phyloP scores from a whole-genome alignment of 495 filamentous ascomycete genomes.

The Hypoxylon cercidicola region DNA sequence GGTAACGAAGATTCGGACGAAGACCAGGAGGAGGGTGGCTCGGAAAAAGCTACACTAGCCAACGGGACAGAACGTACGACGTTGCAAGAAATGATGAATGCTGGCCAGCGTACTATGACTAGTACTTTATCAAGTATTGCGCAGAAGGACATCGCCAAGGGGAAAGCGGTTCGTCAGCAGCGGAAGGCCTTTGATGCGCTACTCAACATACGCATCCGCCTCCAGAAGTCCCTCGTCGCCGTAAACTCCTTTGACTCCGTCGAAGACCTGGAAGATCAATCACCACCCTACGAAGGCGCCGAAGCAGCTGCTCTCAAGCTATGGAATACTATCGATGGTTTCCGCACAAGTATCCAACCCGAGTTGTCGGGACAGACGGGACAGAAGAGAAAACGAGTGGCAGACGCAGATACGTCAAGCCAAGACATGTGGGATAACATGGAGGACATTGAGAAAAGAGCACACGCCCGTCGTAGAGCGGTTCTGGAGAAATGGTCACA shows the following conservation, averaged over 20 bases:
- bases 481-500: constrained; percentile 75
- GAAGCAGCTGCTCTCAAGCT: constrained; percentile 89
- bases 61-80: constrained; percentile 40
- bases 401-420: constrained; percentile 62
- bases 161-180: constrained; percentile 83
- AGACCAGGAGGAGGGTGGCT: constrained; percentile 34
- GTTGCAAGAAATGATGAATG: constrained; percentile 45
- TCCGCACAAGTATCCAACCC: constrained; percentile 67
- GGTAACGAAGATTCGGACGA: constrained; percentile 53
- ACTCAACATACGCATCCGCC: constrained; percentile 84
- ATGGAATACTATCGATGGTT: constrained; percentile 82
- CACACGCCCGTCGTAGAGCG: constrained; percentile 61
- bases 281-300: constrained; percentile 73
- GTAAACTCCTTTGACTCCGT: constrained; percentile 75
- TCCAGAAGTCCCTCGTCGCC: constrained; percentile 88
- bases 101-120: constrained; percentile 58
- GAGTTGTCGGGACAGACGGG: constrained; percentile 49
- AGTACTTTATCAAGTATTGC: constrained; percentile 47
- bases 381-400: constrained; percentile 67
- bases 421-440: constrained; percentile 79
- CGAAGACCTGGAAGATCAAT: constrained; percentile 49
- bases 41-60: constrained; percentile 23
- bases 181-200: constrained; percentile 85
- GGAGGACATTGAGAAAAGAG: constrained; percentile 67
- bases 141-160: constrained; percentile 77